These are phyloP conservation scores for Casuarina cunninghamiana DNA, from an alignment of 306 rosid genomes.

Conservation along the genomic window DNA sequence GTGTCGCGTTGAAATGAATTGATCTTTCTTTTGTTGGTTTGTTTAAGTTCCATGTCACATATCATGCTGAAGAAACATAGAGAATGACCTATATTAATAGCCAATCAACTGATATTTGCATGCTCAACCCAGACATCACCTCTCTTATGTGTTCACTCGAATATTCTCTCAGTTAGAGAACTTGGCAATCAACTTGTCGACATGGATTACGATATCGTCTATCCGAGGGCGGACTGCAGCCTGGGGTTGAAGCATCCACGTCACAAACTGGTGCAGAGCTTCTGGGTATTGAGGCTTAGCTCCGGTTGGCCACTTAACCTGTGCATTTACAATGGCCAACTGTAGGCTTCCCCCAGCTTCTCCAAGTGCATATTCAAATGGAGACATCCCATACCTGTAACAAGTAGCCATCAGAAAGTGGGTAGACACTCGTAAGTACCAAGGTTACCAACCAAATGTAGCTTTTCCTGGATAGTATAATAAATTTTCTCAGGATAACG, in stretches of 20 bases:
- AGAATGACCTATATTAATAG: conserved; percentile 14
- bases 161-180: conserved; percentile 61
- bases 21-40: conserved; percentile 27
- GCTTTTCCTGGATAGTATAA: background rate
- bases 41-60: conserved; percentile 22
- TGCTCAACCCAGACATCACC: conserved; percentile 11
- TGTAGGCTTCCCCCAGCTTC: conserved; percentile 99
- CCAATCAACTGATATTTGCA: conserved; percentile 21
- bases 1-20: conserved; percentile 35
- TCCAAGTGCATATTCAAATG: conserved; percentile 96
- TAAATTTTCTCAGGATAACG: background rate
- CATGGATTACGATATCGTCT: conserved; percentile 84
- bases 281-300: conserved; percentile 87
- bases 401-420: conserved; percentile 18
- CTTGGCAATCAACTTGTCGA: conserved; percentile 91
- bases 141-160: conserved; percentile 17
- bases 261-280: conserved; percentile 87
- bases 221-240: conserved; percentile 82
- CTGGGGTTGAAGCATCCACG: conserved; percentile 99
- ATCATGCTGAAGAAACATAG: conserved; percentile 26
- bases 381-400: conserved; percentile 90
- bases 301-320: conserved; percentile 88
- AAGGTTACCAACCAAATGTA: conserved; percentile 13
- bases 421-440: conserved; percentile 8
- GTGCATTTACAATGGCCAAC: conserved; percentile 84